Evolutionary conservation across 2,329 filamentous ascomycete genomes (phyloP).

Genomic region (Phialophora macrospora): DNA sequence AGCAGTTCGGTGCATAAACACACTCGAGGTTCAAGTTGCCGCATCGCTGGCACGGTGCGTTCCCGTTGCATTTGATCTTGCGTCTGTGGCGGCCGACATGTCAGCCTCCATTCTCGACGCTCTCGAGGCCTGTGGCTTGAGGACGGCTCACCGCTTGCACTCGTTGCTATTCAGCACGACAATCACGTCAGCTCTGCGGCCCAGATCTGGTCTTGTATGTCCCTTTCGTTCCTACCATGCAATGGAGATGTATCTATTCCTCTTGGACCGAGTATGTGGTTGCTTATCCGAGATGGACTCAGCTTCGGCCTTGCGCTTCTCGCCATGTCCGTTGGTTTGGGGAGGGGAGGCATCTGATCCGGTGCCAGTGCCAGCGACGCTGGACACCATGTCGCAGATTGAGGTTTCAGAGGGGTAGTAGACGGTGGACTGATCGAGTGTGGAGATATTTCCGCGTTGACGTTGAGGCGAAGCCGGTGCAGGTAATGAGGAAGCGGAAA

Average conservation of each 20-base stretch:
- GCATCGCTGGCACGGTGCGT: slow-evolving; percentile 68
- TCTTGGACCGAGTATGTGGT: slow-evolving; percentile 59
- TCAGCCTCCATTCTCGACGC: background rate
- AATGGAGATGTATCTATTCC: slow-evolving; percentile 70
- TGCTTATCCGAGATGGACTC: slow-evolving; percentile 26
- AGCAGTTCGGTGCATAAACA: slow-evolving; percentile 70
- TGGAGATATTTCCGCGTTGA: slow-evolving; percentile 32
- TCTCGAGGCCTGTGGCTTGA: background rate
- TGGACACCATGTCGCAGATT: slow-evolving; percentile 25
- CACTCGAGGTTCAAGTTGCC: slow-evolving; percentile 67
- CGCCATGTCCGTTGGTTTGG: slow-evolving; percentile 27
- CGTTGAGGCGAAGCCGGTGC: slow-evolving; percentile 15
- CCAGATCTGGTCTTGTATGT: background rate
- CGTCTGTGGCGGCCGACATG: slow-evolving; percentile 42
- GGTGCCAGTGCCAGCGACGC: slow-evolving; percentile 19
- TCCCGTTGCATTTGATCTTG: slow-evolving; percentile 70
- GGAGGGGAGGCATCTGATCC: slow-evolving; percentile 34
- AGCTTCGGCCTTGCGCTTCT: slow-evolving; percentile 36
- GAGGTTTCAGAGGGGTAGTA: background rate
- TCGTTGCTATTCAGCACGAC: slow-evolving; percentile 57
- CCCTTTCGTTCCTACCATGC: slow-evolving; percentile 58
- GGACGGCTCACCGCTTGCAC: slow-evolving; percentile 56
- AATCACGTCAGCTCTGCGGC: slow-evolving; percentile 20
- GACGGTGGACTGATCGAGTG: slow-evolving; percentile 22
- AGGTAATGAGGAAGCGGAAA: slow-evolving; percentile 12